These are phyloP conservation scores for Delphinella strobiligena DNA, from an alignment of 2,329 filamentous ascomycete genomes.

Conservation along the genomic window DNA sequence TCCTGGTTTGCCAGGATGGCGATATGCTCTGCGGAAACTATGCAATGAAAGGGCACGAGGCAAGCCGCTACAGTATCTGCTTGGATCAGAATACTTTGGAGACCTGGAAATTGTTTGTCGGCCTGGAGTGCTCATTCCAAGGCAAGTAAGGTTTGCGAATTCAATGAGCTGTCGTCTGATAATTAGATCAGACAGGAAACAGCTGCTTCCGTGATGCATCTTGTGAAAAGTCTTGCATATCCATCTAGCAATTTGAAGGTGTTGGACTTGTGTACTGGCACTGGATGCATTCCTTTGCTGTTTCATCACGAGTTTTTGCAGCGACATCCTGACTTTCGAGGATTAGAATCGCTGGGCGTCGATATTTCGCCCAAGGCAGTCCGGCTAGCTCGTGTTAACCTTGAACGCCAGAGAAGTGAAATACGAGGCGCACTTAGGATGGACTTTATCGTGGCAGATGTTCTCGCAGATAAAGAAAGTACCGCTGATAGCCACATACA, in stretches of 20 bases:
- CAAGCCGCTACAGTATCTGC: conserved; percentile 75
- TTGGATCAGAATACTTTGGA: conserved; percentile 83
- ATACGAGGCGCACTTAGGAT: neutral
- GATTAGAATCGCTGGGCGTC: conserved; percentile 50
- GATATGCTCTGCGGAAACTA: conserved; percentile 15
- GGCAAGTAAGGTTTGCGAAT: conserved; percentile 35
- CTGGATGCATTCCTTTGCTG: conserved; percentile 77
- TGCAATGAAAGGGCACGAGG: conserved; percentile 41
- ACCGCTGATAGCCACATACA: neutral
- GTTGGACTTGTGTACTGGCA: conserved; percentile 81
- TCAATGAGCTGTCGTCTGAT: neutral
- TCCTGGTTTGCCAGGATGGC: conserved; percentile 14
- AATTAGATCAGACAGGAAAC: conserved; percentile 31
- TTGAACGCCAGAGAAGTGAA: conserved; percentile 10
- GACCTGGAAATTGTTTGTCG: conserved; percentile 64
- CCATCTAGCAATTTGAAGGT: conserved; percentile 39
- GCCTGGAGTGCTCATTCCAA: conserved; percentile 73
- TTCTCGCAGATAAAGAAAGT: conserved; percentile 13
- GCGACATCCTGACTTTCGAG: conserved; percentile 11
- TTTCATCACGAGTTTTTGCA: conserved; percentile 50
- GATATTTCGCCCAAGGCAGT: conserved; percentile 62
- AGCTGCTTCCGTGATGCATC: conserved; percentile 26
- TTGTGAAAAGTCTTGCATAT: conserved; percentile 18
- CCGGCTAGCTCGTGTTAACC: conserved; percentile 52
- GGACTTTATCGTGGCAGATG: conserved; percentile 23